Percentiles rank a stretch among this genome's conserved stretches.
Conservation (phyloP, 345 rosid species). For the Streptanthus diversifolius region DNA sequence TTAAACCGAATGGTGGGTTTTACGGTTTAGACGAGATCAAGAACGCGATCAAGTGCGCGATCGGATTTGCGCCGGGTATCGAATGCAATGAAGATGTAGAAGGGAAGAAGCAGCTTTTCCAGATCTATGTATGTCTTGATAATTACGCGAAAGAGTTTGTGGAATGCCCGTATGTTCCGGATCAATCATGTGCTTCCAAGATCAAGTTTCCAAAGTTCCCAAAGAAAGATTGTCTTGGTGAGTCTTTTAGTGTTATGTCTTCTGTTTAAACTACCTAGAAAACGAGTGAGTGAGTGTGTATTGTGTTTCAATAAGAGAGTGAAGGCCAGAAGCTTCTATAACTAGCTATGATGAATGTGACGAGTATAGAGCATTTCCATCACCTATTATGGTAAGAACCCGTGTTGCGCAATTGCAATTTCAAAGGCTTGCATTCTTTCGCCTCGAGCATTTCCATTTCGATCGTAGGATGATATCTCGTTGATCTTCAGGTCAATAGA, state of each 20-base stretch:
- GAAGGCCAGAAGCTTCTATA: neutral
- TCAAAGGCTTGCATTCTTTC: conserved; percentile 86
- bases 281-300: neutral
- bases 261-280: conserved; percentile 22
- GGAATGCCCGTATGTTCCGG: conserved; percentile 56
- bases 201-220: conserved; percentile 61
- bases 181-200: conserved; percentile 43
- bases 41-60: conserved; percentile 48
- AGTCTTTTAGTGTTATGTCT: conserved; percentile 1
- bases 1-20: conserved; percentile 53
- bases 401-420: conserved; percentile 58
- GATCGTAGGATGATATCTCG: conserved; percentile 76
- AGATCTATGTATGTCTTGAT: conserved; percentile 66
- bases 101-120: conserved; percentile 56
- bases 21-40: conserved; percentile 47
- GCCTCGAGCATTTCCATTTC: conserved; percentile 70
- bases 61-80: conserved; percentile 55
- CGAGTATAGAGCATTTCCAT: neutral
- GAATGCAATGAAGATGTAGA: conserved; percentile 60
- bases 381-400: conserved; percentile 60
- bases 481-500: conserved; percentile 55
- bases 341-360: neutral
- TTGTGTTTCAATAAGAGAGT: conserved; percentile 14
- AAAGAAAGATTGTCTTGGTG: neutral
- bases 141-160: conserved; percentile 54